Evolutionary conservation across 306 rosid species (phyloP).

Genomic region (Hippophae rhamnoides): DNA sequence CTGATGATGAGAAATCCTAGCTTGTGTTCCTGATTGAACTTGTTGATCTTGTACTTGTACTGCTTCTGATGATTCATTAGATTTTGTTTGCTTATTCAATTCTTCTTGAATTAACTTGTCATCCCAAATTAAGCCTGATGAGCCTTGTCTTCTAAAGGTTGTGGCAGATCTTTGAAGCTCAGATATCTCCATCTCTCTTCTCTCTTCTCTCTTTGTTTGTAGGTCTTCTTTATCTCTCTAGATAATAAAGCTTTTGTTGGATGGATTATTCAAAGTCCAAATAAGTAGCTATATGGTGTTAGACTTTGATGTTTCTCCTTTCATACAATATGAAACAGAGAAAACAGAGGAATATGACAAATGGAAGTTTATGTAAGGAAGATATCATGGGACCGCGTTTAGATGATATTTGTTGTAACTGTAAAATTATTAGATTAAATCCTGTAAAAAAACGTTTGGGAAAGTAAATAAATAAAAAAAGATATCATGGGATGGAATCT

Average conservation of each 20-base stretch:
- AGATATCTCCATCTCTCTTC: constrained; percentile 27
- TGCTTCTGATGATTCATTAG: not conserved
- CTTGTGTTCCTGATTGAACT: too few species aligned
- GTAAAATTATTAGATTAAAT: too few species aligned
- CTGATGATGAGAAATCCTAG: too few species aligned
- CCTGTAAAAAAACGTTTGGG: too few species aligned
- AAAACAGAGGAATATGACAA: constrained; percentile 16
- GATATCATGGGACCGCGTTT: too few species aligned
- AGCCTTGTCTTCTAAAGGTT: constrained; percentile 72
- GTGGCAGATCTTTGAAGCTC: constrained; percentile 56
- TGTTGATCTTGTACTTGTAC: too few species aligned
- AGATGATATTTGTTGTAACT: too few species aligned
- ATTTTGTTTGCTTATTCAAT: constrained; percentile 13
- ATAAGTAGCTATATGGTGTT: constrained; percentile 6
- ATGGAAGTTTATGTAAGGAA: not conserved
- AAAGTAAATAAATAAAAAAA: not conserved
- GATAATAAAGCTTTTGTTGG: not conserved
- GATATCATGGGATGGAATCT: not conserved
- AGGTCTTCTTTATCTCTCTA: not conserved
- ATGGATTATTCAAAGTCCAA: constrained; percentile 9
- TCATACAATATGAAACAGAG: not conserved
- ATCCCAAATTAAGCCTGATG: constrained; percentile 68
- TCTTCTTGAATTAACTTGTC: constrained; percentile 35
- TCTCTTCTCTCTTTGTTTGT: constrained; percentile 2
- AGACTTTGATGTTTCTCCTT: constrained; percentile 6